Evolutionary conservation across 257 asterid genomes (phyloP).

Genomic region (Paraleonurus japonicus): DNA sequence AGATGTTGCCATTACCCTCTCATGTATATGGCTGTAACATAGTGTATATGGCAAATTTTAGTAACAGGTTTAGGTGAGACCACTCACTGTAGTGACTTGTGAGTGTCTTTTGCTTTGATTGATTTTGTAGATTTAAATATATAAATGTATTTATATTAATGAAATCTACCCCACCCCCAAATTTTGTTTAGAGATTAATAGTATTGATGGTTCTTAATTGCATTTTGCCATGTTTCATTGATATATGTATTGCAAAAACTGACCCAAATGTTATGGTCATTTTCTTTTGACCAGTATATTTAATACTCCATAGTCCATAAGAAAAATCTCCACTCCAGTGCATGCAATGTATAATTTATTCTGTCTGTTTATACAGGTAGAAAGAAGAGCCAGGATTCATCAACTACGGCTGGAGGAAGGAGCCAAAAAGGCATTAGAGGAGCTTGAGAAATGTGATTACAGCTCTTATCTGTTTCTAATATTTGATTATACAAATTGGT

Average conservation of each 20-base stretch:
- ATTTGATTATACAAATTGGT: not conserved
- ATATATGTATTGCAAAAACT: not conserved
- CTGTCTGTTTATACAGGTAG: conserved; percentile 42
- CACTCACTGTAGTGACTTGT: not conserved
- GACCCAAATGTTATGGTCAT: not conserved
- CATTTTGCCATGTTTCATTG: not conserved
- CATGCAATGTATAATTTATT: conserved; percentile 3
- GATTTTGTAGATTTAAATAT: not conserved
- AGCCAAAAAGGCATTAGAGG: conserved; percentile 90
- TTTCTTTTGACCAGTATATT: not conserved
- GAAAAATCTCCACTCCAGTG: not conserved
- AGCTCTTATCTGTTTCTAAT: not conserved
- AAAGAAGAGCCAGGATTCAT: conserved; percentile 89
- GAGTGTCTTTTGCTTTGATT: not conserved
- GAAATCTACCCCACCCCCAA: not conserved
- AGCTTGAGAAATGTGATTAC: conserved; percentile 71
- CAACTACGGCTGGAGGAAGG: conserved; percentile 84
- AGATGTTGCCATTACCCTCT: too few relatives aligned
- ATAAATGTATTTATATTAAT: not conserved
- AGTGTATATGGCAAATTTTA: not conserved
- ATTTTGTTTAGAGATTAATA: not conserved
- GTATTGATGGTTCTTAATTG: not conserved
- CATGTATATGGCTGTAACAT: not conserved
- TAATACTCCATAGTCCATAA: not conserved
- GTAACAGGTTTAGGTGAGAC: not conserved